A percentile compares a stretch with the other conserved stretches of the same genome.
These are phyloP conservation scores for Plasmopara muralis DNA, from an alignment of 352 stramenopile species.

Conservation along the genomic window DNA sequence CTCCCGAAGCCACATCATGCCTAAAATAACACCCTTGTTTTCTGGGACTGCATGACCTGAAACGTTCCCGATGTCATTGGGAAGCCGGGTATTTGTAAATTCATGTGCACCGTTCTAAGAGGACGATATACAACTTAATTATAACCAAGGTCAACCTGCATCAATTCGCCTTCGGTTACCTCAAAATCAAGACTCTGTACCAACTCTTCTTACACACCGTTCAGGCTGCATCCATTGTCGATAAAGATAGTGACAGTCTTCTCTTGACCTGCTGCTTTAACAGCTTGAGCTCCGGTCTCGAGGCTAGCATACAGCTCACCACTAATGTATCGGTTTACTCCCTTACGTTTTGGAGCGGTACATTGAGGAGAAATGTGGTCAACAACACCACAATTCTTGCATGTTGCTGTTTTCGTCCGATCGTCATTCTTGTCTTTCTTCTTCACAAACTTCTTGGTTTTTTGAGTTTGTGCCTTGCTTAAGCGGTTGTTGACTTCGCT, in stretches of 20 bases:
- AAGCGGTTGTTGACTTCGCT: not conserved
- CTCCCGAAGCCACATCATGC: constrained; percentile 1
- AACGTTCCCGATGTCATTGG: not conserved
- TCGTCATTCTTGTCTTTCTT: constrained; percentile 1
- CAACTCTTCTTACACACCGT: not conserved
- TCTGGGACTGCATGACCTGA: not conserved
- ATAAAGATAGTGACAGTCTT: not conserved
- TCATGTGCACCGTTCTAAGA: not conserved
- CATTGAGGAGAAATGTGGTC: not conserved
- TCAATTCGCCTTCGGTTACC: constrained; percentile 2
- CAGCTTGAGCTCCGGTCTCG: not conserved
- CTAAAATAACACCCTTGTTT: not conserved
- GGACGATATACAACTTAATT: not conserved
- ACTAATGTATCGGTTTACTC: not conserved
- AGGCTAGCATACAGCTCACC: not conserved
- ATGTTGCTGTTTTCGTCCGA: not conserved
- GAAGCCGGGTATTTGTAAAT: not conserved
- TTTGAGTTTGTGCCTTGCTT: not conserved
- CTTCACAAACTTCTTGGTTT: not conserved
- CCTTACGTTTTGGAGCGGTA: not conserved
- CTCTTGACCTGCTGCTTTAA: not conserved
- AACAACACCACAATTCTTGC: not conserved
- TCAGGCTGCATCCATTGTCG: not conserved
- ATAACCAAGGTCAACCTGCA: constrained; percentile 1
- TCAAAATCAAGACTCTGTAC: not conserved